These are phyloP conservation scores for Rugiboletus extremiorientalis DNA, from an alignment of 1,284 basidiomycete genomes.

Conservation along the genomic window DNA sequence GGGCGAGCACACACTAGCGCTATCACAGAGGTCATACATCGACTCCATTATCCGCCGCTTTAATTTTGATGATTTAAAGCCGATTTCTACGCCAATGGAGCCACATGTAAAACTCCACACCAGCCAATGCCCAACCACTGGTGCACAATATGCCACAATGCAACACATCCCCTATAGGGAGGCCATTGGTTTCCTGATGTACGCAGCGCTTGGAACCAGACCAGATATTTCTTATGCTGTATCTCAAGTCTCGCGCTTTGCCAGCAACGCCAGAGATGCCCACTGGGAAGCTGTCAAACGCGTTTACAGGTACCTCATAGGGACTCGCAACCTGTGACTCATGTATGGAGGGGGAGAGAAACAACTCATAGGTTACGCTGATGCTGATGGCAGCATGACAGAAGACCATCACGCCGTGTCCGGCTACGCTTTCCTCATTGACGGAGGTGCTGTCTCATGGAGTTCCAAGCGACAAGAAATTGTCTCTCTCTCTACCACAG, in stretches of 20 bases:
- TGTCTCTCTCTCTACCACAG: conserved; percentile 24
- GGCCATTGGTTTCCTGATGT: neutral
- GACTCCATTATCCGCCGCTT: neutral
- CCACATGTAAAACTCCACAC: neutral
- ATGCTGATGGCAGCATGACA: neutral
- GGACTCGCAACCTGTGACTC: no score
- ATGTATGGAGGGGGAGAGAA: neutral
- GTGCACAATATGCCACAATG: neutral
- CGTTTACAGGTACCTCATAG: no score
- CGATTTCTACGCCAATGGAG: neutral
- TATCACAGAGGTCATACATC: neutral
- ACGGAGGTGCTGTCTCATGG: conserved; percentile 34
- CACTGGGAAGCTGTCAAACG: neutral
- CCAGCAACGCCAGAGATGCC: neutral
- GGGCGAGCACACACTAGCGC: no score
- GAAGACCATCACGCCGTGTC: conserved; percentile 29
- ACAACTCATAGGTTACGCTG: no score
- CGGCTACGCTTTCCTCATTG: conserved; percentile 36
- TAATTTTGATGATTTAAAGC: neutral
- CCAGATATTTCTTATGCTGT: neutral
- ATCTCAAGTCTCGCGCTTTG: neutral
- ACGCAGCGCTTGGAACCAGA: rapidly evolving
- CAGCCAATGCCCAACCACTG: neutral
- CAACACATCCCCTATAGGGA: neutral
- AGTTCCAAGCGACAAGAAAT: conserved; percentile 35